phyloP scores from a whole-genome alignment of 768 basidiomycete species.

The Boletus rex-veris region DNA sequence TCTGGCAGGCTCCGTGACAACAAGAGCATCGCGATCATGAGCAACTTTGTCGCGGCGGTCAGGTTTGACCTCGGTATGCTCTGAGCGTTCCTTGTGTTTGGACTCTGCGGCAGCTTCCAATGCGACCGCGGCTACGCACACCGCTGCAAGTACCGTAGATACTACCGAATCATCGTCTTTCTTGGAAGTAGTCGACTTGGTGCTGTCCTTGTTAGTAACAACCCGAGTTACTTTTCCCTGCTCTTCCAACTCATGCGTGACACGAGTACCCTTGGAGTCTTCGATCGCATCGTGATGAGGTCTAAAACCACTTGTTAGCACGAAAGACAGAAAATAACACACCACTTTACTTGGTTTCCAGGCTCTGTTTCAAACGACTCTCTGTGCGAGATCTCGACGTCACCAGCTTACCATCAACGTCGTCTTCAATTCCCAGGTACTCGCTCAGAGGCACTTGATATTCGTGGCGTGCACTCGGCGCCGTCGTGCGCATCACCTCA shows the following conservation, averaged over 20 bases:
- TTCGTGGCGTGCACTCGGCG: not conserved
- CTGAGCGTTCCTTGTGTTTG: not conserved
- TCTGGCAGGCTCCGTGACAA: not conserved
- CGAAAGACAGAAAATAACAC: not conserved
- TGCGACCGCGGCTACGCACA: slow-evolving; percentile 8
- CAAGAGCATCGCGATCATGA: not conserved
- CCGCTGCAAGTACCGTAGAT: slow-evolving; percentile 11
- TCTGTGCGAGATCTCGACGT: not conserved
- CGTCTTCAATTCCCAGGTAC: slow-evolving; percentile 1
- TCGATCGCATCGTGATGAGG: not conserved
- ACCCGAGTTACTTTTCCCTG: not conserved
- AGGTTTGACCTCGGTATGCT: not conserved
- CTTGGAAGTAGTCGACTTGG: not conserved
- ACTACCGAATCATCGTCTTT: slow-evolving; percentile 6
- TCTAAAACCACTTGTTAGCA: not conserved
- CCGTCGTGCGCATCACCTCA: not conserved
- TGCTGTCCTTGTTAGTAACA: not conserved
- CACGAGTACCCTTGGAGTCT: not conserved
- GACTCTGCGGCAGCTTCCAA: slow-evolving; percentile 9
- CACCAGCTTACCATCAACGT: not conserved
- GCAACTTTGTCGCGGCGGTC: not conserved
- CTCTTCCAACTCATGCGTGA: not conserved
- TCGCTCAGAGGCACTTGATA: slow-evolving; percentile 21
- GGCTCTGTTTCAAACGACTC: not conserved
- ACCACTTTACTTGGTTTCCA: not conserved